Conservation (phyloP, 495 filamentous ascomycete species). For the Daldinia vernicosa region DNA sequence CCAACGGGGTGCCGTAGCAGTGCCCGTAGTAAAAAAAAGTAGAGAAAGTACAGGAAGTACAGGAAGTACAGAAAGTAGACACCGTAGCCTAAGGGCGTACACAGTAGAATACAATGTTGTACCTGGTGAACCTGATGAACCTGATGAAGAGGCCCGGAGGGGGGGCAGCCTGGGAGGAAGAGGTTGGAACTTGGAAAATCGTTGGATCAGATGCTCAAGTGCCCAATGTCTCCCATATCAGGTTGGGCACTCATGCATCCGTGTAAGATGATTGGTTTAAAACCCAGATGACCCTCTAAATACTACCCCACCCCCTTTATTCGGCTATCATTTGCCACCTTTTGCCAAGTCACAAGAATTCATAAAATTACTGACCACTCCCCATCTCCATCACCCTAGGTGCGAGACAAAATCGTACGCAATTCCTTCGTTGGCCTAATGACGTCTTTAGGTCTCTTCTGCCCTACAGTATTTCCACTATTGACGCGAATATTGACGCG, state of each 20-base stretch:
- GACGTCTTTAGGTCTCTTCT: conserved; percentile 43
- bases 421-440: conserved; percentile 38
- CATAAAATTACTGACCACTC: conserved; percentile 40
- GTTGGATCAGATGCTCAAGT: conserved; percentile 36
- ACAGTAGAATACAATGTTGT: conserved; percentile 27
- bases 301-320: conserved; percentile 34
- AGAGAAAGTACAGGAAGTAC: conserved; percentile 14
- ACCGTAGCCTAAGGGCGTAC: conserved; percentile 33
- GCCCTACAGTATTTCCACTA: conserved; percentile 33
- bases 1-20: neutral
- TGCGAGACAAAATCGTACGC: conserved; percentile 22
- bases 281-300: conserved; percentile 20
- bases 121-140: conserved; percentile 28
- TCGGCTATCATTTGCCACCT: conserved; percentile 30
- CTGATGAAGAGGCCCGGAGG: neutral
- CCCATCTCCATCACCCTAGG: conserved; percentile 28
- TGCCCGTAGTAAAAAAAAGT: neutral
- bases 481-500: neutral
- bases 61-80: neutral
- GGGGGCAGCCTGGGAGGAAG: too few species aligned
- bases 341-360: conserved; percentile 37
- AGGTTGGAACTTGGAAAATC: neutral
- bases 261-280: conserved; percentile 40
- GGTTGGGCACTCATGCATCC: conserved; percentile 30
- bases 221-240: conserved; percentile 17